These are phyloP conservation scores for Linnemannia exigua DNA, from an alignment of 192 early-diverging fungal genomes.

Conservation along the genomic window DNA sequence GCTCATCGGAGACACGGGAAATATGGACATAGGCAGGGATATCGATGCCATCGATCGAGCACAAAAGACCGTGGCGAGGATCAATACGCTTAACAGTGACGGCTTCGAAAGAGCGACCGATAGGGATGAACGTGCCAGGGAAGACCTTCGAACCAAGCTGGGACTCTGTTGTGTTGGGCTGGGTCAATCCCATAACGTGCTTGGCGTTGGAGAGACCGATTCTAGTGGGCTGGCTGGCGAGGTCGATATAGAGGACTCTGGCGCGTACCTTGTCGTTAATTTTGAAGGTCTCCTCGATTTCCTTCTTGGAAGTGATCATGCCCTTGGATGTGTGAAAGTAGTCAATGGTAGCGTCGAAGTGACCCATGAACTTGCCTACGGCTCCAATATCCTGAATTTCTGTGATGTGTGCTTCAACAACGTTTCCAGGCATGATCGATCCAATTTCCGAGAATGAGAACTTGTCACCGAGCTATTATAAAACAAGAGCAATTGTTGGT, in stretches of 20 bases:
- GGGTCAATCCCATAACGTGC: slow-evolving; percentile 67
- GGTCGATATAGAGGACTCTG: slow-evolving; percentile 83
- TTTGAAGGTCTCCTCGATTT: slow-evolving; percentile 70
- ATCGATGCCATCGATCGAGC: slow-evolving; percentile 64
- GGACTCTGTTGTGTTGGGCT: slow-evolving; percentile 10
- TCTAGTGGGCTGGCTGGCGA: slow-evolving; percentile 72
- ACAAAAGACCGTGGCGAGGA: slow-evolving; percentile 71
- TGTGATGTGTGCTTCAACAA: slow-evolving; percentile 78
- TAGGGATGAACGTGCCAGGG: slow-evolving; percentile 65
- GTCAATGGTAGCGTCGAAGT: slow-evolving; percentile 83
- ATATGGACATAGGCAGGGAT: slow-evolving; percentile 75
- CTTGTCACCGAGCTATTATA: slow-evolving; percentile 38
- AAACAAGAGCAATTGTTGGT: background rate
- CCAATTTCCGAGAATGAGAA: slow-evolving; percentile 74
- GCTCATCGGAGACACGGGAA: slow-evolving; percentile 79
- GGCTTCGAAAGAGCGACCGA: slow-evolving; percentile 79
- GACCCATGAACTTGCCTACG: slow-evolving; percentile 82
- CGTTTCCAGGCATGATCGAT: slow-evolving; percentile 86
- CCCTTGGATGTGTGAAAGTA: slow-evolving; percentile 67
- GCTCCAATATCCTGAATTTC: slow-evolving; percentile 75
- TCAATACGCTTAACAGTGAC: slow-evolving; percentile 75
- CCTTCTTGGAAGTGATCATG: slow-evolving; percentile 45
- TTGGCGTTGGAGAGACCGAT: slow-evolving; percentile 71
- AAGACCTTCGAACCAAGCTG: slow-evolving; percentile 47
- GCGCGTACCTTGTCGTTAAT: slow-evolving; percentile 73